Percentiles rank a stretch among this genome's conserved stretches.
Conservation (phyloP, 2,329 filamentous ascomycete species). For the Fusarium udum region DNA sequence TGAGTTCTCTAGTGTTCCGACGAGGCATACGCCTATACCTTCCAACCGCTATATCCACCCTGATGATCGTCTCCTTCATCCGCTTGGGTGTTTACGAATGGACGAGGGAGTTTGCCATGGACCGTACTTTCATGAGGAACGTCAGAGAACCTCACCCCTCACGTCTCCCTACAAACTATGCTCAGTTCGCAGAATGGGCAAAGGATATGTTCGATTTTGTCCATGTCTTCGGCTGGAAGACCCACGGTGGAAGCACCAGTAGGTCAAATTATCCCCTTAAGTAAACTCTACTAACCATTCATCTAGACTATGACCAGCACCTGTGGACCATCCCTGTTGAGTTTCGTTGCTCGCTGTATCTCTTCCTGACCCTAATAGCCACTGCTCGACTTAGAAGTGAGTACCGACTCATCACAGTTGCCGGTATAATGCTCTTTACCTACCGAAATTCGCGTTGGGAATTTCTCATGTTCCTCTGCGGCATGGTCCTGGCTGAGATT, state of each 20-base stretch:
- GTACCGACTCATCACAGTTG: constrained; percentile 56
- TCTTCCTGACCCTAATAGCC: constrained; percentile 64
- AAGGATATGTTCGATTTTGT: constrained; percentile 60
- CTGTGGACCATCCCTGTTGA: constrained; percentile 72
- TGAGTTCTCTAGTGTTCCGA: constrained; percentile 62
- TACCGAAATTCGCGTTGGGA: constrained; percentile 64
- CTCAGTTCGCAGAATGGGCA: constrained; percentile 58
- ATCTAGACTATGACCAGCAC: constrained; percentile 62
- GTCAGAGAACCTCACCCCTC: constrained; percentile 59
- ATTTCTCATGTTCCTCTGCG: constrained; percentile 63
- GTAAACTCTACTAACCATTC: not conserved
- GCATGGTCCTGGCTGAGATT: constrained; percentile 64
- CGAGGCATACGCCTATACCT: constrained; percentile 62
- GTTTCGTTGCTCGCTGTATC: constrained; percentile 65
- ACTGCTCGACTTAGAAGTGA: constrained; percentile 56
- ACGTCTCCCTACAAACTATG: constrained; percentile 49
- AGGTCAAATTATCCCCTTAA: constrained; percentile 17
- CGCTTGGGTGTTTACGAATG: constrained; percentile 59
- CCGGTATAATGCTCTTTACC: constrained; percentile 54
- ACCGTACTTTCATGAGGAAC: constrained; percentile 57
- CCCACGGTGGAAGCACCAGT: constrained; percentile 58
- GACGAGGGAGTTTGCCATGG: constrained; percentile 57
- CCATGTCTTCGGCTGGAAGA: constrained; percentile 62
- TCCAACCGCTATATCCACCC: constrained; percentile 60
- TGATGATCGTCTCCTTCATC: constrained; percentile 57